Percentiles rank a stretch among this genome's conserved stretches.
Conservation (phyloP, 2,329 filamentous ascomycete species). For the Venturia asperata region DNA sequence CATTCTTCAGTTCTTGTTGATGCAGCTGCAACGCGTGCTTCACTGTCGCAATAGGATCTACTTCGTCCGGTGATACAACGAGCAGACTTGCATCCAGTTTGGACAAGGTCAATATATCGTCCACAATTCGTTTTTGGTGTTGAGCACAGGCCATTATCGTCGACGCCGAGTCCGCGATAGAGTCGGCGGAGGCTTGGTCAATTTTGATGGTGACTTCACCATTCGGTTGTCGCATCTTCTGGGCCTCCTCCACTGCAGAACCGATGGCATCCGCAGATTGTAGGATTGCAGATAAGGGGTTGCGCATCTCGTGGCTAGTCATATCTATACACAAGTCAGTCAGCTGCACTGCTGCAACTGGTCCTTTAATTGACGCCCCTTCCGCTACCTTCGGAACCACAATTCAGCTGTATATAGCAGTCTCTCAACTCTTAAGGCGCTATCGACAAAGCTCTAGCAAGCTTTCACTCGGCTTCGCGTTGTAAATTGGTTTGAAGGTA, state of each 20-base stretch:
- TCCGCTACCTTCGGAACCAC: too few relatives aligned
- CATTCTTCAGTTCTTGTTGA: slow-evolving; percentile 14
- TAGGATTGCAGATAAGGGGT: slow-evolving; percentile 20
- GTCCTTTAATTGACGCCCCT: too few relatives aligned
- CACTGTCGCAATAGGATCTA: slow-evolving; percentile 11
- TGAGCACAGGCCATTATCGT: slow-evolving; percentile 39
- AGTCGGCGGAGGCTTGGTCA: slow-evolving; percentile 23
- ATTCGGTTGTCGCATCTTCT: too few relatives aligned
- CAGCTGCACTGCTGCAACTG: neutral
- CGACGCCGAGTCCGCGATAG: slow-evolving; percentile 30
- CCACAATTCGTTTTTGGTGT: slow-evolving; percentile 40
- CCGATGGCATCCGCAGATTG: slow-evolving; percentile 16
- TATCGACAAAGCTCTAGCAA: too few relatives aligned
- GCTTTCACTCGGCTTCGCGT: too few relatives aligned
- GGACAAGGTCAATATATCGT: slow-evolving; percentile 19
- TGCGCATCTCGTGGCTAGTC: slow-evolving; percentile 21
- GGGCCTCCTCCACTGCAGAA: slow-evolving; percentile 11
- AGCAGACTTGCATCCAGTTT: slow-evolving; percentile 19
- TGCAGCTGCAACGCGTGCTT: slow-evolving; percentile 14
- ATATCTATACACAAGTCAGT: neutral
- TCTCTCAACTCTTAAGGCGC: too few relatives aligned
- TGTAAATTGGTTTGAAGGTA: too few relatives aligned
- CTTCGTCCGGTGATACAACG: slow-evolving; percentile 14
- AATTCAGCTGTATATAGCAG: too few relatives aligned
- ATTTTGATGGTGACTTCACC: slow-evolving; percentile 23